Conservation (phyloP, 1,284 basidiomycete genomes). For the Boletus smithii region DNA sequence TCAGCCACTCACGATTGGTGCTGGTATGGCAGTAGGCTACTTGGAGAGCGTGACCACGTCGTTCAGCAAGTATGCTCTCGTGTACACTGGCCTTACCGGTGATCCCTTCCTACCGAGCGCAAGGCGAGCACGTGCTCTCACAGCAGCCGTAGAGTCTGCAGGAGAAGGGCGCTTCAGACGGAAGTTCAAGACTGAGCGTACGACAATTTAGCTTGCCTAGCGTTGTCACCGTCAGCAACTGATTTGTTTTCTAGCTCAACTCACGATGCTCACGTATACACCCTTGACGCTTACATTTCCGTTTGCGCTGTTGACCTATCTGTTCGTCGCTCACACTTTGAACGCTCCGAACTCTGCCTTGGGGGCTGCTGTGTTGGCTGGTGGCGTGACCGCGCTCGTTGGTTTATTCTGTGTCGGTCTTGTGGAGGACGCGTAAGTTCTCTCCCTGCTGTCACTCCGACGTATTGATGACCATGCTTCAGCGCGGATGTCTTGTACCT, state of each 20-base stretch:
- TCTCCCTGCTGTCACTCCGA: neutral
- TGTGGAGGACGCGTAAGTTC: slow-evolving; percentile 69
- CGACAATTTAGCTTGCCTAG: slow-evolving; percentile 19
- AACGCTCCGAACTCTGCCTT: slow-evolving; percentile 75
- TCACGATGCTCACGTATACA: slow-evolving; percentile 75
- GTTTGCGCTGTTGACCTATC: slow-evolving; percentile 77
- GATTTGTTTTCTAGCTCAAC: slow-evolving; percentile 45
- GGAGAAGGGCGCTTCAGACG: slow-evolving; percentile 41
- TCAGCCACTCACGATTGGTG: slow-evolving; percentile 40
- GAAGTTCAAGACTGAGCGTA: slow-evolving; percentile 58
- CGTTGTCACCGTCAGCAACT: slow-evolving; percentile 2
- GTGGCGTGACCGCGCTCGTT: slow-evolving; percentile 76
- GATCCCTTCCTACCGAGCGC: slow-evolving; percentile 80
- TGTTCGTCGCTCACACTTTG: slow-evolving; percentile 85
- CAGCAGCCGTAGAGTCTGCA: slow-evolving; percentile 42
- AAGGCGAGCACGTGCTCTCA: slow-evolving; percentile 60
- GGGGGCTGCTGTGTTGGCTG: slow-evolving; percentile 73
- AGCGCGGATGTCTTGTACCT: slow-evolving; percentile 82
- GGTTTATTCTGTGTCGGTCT: slow-evolving; percentile 81
- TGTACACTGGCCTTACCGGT: slow-evolving; percentile 85
- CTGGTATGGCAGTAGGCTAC: slow-evolving; percentile 47
- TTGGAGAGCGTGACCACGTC: slow-evolving; percentile 65
- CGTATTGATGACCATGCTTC: slow-evolving; percentile 5
- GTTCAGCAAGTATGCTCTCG: slow-evolving; percentile 79
- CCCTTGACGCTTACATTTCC: slow-evolving; percentile 78